phyloP scores from a whole-genome alignment of 805 yeast genomes.

The Hanseniaspora nectarophila region DNA sequence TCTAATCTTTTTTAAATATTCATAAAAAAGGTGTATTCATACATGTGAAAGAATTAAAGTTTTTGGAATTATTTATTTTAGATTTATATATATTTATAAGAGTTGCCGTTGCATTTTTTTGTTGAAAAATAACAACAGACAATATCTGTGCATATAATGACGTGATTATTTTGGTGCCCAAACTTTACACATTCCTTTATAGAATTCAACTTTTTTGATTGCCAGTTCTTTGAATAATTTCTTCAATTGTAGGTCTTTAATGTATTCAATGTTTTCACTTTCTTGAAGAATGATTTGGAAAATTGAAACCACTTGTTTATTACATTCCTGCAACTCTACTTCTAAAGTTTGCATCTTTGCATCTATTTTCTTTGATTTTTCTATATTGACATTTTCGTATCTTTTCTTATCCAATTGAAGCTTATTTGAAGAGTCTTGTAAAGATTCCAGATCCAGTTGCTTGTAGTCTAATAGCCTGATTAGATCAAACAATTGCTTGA shows the following conservation, averaged over 20 bases:
- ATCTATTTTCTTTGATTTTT: conserved; percentile 5
- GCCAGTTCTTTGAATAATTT: conserved; percentile 10
- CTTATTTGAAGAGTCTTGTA: conserved; percentile 7
- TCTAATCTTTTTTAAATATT: too few relatives aligned
- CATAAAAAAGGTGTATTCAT: too few relatives aligned
- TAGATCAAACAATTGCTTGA: conserved; percentile 13
- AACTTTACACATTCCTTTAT: conserved; percentile 53
- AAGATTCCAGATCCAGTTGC: conserved; percentile 12
- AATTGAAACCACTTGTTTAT: conserved; percentile 10
- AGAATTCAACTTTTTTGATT: conserved; percentile 38
- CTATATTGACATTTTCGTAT: conserved; percentile 7
- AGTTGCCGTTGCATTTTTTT: too few relatives aligned
- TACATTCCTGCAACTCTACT: conserved; percentile 8
- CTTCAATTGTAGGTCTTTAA: conserved; percentile 8
- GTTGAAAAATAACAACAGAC: too few relatives aligned
- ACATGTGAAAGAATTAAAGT: too few relatives aligned
- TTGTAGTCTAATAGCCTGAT: conserved; percentile 12
- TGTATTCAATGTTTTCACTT: conserved; percentile 12
- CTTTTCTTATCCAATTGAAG: conserved; percentile 5
- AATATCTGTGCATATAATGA: too few relatives aligned
- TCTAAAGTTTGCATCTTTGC: not conserved
- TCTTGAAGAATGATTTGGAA: conserved; percentile 9
- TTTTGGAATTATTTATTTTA: too few relatives aligned
- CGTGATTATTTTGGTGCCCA: conserved; percentile 4
- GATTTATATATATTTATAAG: too few relatives aligned